A percentile compares a stretch with the other conserved stretches of the same genome.
These are phyloP conservation scores for Aspergillus sp. DNA, from an alignment of 2,329 filamentous ascomycete species.

Conservation along the genomic window DNA sequence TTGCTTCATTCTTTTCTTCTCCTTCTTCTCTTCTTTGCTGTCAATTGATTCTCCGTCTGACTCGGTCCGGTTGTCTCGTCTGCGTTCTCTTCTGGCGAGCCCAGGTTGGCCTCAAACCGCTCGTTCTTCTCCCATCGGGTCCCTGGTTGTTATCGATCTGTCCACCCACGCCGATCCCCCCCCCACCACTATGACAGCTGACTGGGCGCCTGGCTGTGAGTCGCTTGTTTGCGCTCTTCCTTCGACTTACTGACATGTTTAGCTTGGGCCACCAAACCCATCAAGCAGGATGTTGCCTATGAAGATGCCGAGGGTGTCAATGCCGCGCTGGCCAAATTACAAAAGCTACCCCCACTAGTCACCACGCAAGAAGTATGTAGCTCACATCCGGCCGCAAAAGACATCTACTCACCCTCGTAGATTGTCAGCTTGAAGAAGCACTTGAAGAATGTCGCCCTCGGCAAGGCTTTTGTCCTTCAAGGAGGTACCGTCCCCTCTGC, in stretches of 20 bases:
- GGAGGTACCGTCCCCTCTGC: slow-evolving; percentile 56
- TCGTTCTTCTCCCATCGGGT: no score
- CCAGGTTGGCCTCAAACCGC: no score
- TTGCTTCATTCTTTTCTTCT: background rate
- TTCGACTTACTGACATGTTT: background rate
- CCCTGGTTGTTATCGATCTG: background rate
- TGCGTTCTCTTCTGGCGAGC: background rate
- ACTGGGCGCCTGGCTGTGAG: slow-evolving; percentile 19
- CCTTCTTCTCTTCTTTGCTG: background rate
- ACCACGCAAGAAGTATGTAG: slow-evolving; percentile 42
- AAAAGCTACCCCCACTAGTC: slow-evolving; percentile 46
- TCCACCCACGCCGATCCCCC: background rate
- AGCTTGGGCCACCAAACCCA: slow-evolving; percentile 25
- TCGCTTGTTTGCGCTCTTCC: background rate
- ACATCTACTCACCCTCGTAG: slow-evolving; percentile 4
- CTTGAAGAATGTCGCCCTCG: slow-evolving; percentile 80
- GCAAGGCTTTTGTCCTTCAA: slow-evolving; percentile 90
- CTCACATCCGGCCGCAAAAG: background rate
- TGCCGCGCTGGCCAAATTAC: slow-evolving; percentile 40
- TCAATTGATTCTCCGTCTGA: no score
- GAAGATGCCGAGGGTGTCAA: slow-evolving; percentile 41
- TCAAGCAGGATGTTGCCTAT: slow-evolving; percentile 34
- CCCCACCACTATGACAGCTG: slow-evolving; percentile 9
- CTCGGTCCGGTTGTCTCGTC: background rate
- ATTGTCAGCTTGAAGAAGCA: slow-evolving; percentile 76